These are phyloP conservation scores for Furcasterigmium sp. DNA, from an alignment of 2,329 filamentous ascomycete species.

Conservation along the genomic window DNA sequence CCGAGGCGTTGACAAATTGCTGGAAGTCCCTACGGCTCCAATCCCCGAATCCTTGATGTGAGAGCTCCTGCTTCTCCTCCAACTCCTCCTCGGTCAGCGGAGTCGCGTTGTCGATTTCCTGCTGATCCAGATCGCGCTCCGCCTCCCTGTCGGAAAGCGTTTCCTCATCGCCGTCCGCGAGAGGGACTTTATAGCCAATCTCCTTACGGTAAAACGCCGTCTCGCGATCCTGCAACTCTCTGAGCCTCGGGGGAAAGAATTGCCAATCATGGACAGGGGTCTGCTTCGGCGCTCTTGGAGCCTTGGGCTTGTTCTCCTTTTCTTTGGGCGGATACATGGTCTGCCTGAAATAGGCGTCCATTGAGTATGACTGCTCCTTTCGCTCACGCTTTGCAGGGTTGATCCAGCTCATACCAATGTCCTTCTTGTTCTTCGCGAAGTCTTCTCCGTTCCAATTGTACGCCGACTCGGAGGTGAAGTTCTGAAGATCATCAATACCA, in stretches of 20 bases:
- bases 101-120: constrained; percentile 87
- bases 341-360: constrained; percentile 97
- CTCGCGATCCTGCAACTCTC: constrained; percentile 91
- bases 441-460: constrained; percentile 99
- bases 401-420: constrained; percentile 93
- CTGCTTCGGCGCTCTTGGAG: constrained; percentile 92
- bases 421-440: constrained; percentile 87
- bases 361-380: constrained; percentile 96
- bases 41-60: constrained; percentile 79
- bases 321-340: constrained; percentile 74
- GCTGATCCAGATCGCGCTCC: constrained; percentile 80
- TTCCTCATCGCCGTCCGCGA: constrained; percentile 86
- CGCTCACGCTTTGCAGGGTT: constrained; percentile 97
- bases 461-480: constrained; percentile 94
- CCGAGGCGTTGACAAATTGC: constrained; percentile 93
- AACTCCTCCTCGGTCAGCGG: constrained; percentile 86
- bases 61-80: constrained; percentile 77
- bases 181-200: constrained; percentile 87
- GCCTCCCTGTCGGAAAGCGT: constrained; percentile 80
- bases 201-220: constrained; percentile 95
- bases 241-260: constrained; percentile 82
- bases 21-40: constrained; percentile 99
- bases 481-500: constrained; percentile 93
- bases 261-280: constrained; percentile 92
- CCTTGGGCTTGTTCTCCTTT: constrained; percentile 88